A percentile compares a stretch with the other conserved stretches of the same genome.
These are phyloP conservation scores for Pistacia integerrima DNA, from an alignment of 345 rosid genomes.

Conservation along the genomic window DNA sequence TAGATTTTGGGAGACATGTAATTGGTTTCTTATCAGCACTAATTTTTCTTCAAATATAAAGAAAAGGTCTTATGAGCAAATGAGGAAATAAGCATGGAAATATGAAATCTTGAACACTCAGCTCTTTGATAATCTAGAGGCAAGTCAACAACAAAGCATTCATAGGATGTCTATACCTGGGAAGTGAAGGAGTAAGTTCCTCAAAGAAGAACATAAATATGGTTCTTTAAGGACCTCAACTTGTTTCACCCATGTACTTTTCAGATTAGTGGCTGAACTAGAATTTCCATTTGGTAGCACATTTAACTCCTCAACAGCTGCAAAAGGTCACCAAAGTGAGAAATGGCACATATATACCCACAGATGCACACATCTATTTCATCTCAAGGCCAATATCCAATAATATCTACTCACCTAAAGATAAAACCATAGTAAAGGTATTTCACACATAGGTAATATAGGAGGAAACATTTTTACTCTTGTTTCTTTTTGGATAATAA, in stretches of 20 bases:
- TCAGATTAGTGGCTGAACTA: slow-evolving; percentile 30
- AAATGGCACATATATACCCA: slow-evolving; percentile 7
- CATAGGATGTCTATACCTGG: slow-evolving; percentile 53
- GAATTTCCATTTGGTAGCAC: slow-evolving; percentile 39
- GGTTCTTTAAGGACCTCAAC: slow-evolving; percentile 55
- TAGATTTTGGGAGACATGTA: not conserved
- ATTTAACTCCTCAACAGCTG: slow-evolving; percentile 57
- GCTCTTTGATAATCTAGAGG: not conserved
- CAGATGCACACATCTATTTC: not conserved
- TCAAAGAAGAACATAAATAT: slow-evolving; percentile 44
- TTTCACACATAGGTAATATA: not conserved
- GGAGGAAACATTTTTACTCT: not conserved
- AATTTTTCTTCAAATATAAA: not conserved
- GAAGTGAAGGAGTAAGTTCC: slow-evolving; percentile 61
- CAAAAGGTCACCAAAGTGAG: slow-evolving; percentile 27
- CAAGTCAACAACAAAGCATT: slow-evolving; percentile 17
- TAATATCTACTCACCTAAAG: not conserved
- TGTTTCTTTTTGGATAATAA: not conserved
- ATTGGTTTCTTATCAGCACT: not conserved
- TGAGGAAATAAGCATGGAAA: not conserved
- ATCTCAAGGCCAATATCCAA: not conserved
- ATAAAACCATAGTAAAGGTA: not conserved
- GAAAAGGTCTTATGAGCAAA: not conserved
- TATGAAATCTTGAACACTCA: not conserved
- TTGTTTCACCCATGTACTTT: slow-evolving; percentile 61